Percentiles rank a stretch among this genome's conserved stretches.
Evolutionary conservation across 495 filamentous ascomycete genomes (phyloP).

Genomic region (Tuber aestivum): DNA sequence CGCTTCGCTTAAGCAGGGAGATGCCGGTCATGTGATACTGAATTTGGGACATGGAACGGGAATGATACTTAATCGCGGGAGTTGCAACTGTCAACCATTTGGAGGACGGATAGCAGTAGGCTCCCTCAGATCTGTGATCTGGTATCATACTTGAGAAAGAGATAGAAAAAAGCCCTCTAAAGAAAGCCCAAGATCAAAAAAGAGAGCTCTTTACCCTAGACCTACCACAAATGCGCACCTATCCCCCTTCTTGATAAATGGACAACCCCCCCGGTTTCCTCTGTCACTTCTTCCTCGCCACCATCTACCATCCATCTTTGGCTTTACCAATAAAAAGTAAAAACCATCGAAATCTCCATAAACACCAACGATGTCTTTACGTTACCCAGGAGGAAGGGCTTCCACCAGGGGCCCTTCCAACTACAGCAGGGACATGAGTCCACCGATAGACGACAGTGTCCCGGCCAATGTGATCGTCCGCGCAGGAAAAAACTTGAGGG

Average conservation of each 20-base stretch:
- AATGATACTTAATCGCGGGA: background rate
- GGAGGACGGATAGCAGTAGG: background rate
- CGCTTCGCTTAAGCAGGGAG: background rate
- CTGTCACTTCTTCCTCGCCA: too few species aligned
- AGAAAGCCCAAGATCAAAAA: background rate
- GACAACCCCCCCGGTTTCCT: slow-evolving; percentile 32
- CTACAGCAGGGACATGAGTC: background rate
- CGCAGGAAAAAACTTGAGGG: background rate
- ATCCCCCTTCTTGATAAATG: slow-evolving; percentile 72
- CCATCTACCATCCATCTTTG: too few species aligned
- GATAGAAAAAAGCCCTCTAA: background rate
- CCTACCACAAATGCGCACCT: slow-evolving; percentile 24
- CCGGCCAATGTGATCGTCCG: background rate
- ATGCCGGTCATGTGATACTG: background rate
- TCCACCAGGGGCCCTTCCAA: background rate
- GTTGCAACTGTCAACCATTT: background rate
- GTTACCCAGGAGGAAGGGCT: background rate
- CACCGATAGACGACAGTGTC: background rate
- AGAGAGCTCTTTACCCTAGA: background rate
- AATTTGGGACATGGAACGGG: background rate
- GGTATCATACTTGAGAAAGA: background rate
- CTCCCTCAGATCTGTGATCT: background rate
- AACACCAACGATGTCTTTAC: background rate
- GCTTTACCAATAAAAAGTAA: background rate
- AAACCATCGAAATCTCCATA: background rate